Percentiles rank a stretch among this genome's conserved stretches.
These are phyloP conservation scores for Cladophialophora yegresii DNA, from an alignment of 2,329 filamentous ascomycete species.

Conservation along the genomic window DNA sequence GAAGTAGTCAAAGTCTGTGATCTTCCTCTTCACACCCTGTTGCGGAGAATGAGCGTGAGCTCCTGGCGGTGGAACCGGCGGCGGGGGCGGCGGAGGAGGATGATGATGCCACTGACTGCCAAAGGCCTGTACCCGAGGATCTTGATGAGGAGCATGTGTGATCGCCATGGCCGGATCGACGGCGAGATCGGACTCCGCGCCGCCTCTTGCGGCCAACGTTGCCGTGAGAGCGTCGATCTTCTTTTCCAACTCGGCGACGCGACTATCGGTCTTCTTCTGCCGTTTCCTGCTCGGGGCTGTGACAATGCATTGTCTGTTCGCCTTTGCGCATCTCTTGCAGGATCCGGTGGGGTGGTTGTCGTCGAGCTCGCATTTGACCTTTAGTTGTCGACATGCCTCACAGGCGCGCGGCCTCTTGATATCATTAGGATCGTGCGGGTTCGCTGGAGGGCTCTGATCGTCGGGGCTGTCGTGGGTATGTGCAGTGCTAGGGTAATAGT, in stretches of 20 bases:
- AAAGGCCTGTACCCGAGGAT: conserved; percentile 22
- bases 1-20: conserved; percentile 33
- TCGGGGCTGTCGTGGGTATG: conserved; percentile 34
- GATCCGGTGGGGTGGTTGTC: conserved; percentile 62
- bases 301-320: conserved; percentile 73
- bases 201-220: conserved; percentile 64
- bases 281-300: conserved; percentile 75
- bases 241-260: conserved; percentile 86
- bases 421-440: conserved; percentile 46
- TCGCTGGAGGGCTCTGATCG: conserved; percentile 30
- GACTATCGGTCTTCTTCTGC: conserved; percentile 87
- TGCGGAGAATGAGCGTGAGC: conserved; percentile 19
- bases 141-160: conserved; percentile 19
- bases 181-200: conserved; percentile 33
- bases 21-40: conserved; percentile 35
- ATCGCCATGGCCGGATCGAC: conserved; percentile 32
- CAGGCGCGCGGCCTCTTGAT: conserved; percentile 71
- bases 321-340: conserved; percentile 77
- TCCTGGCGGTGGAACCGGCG: conserved; percentile 22
- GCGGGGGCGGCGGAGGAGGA: background rate
- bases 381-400: conserved; percentile 73
- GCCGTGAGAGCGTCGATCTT: conserved; percentile 89
- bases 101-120: conserved; percentile 30
- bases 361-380: conserved; percentile 83
- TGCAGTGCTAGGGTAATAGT: conserved; percentile 32